These are phyloP conservation scores for Echium plantagineum DNA, from an alignment of 257 asterid species.

Conservation along the genomic window DNA sequence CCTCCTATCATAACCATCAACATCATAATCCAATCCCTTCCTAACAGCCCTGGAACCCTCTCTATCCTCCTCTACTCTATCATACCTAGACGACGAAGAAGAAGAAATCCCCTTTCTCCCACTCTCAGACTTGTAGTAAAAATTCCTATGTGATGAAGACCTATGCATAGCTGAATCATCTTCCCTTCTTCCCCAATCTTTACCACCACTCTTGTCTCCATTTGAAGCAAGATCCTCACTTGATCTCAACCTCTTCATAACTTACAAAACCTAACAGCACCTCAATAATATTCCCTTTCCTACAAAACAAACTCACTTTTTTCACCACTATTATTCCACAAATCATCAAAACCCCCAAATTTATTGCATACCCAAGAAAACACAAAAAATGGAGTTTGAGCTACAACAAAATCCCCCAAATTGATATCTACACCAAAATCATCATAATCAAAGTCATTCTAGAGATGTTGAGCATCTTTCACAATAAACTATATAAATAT, in stretches of 20 bases:
- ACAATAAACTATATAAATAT: too few relatives aligned
- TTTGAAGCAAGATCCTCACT: conserved; percentile 73
- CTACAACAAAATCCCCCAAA: conserved; percentile 12
- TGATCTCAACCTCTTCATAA: conserved; percentile 82
- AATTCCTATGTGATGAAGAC: conserved; percentile 54
- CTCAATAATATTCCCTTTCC: background rate
- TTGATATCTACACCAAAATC: conserved; percentile 10
- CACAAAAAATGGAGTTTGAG: conserved; percentile 3
- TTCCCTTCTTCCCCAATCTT: conserved; percentile 85
- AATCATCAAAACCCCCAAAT: conserved; percentile 6
- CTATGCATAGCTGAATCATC: conserved; percentile 53
- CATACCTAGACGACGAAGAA: conserved; percentile 60
- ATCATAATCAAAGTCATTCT: conserved; percentile 10
- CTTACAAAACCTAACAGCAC: conserved; percentile 9
- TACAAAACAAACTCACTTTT: background rate
- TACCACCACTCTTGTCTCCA: conserved; percentile 56
- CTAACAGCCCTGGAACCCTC: conserved; percentile 53
- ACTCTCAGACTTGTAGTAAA: conserved; percentile 65
- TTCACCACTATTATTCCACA: background rate
- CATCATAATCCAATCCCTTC: conserved; percentile 63
- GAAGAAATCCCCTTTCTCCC: conserved; percentile 65
- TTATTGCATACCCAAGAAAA: conserved; percentile 1
- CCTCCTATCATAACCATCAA: conserved; percentile 56
- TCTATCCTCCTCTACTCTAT: conserved; percentile 68
- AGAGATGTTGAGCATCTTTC: conserved; percentile 3